These are phyloP conservation scores for Porcisia hertigi DNA, from an alignment of 208 protist species.

Conservation along the genomic window DNA sequence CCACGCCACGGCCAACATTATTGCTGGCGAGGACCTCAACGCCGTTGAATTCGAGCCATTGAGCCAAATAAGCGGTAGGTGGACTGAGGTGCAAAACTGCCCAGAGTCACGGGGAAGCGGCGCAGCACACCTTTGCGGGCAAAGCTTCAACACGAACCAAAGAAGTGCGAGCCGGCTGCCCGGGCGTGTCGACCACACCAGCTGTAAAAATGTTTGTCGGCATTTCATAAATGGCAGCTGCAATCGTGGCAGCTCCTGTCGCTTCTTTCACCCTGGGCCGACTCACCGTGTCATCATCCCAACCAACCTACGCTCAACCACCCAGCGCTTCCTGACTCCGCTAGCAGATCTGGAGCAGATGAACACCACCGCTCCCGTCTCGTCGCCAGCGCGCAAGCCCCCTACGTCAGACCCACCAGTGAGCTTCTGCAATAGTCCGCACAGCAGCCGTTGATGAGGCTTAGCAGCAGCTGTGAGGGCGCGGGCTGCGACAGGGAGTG, in stretches of 20 bases:
- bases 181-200: neutral
- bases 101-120: neutral
- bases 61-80: neutral
- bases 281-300: slow-evolving; percentile 47
- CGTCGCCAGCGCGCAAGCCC: slow-evolving; percentile 20
- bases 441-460: neutral
- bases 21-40: slow-evolving; percentile 16
- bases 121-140: neutral
- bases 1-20: slow-evolving; percentile 22
- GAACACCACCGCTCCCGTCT: slow-evolving; percentile 12
- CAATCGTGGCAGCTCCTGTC: slow-evolving; percentile 63
- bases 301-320: slow-evolving; percentile 26
- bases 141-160: slow-evolving; percentile 9
- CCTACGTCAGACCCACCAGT: neutral
- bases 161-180: neutral
- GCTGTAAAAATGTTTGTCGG: slow-evolving; percentile 47
- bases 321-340: slow-evolving; percentile 42
- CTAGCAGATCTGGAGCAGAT: slow-evolving; percentile 41
- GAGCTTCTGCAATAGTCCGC: neutral
- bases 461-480: too few species aligned
- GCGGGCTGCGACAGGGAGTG: too few species aligned
- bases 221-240: slow-evolving; percentile 61
- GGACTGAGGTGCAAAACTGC: neutral
- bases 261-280: slow-evolving; percentile 53
- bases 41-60: neutral